Percentiles rank a stretch among this genome's conserved stretches.
Evolutionary conservation across 2,329 filamentous ascomycete genomes (phyloP).

Genomic region (Nigrograna mackinnonii): DNA sequence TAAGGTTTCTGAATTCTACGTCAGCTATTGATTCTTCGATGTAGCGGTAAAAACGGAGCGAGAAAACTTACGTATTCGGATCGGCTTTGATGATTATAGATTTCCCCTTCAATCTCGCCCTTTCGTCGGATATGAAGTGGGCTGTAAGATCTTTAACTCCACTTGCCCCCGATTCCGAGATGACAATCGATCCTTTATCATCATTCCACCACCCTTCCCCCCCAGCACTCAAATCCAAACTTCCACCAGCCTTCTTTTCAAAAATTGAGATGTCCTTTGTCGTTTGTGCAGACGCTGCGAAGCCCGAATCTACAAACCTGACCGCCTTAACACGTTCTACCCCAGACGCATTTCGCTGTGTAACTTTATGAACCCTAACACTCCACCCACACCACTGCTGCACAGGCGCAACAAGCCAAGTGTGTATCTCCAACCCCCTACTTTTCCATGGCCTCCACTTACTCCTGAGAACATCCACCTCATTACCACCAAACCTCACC

Average conservation of each 20-base stretch:
- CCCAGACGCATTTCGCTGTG: not conserved
- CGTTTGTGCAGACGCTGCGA: slow-evolving; percentile 17
- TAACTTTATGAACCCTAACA: slow-evolving; percentile 12
- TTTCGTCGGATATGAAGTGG: not conserved
- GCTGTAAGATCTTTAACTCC: slow-evolving; percentile 15
- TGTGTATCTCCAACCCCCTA: slow-evolving; percentile 5
- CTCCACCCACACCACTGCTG: slow-evolving; percentile 17
- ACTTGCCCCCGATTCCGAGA: slow-evolving; percentile 16
- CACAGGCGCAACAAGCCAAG: slow-evolving; percentile 9
- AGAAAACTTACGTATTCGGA: slow-evolving; percentile 20
- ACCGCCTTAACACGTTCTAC: not conserved
- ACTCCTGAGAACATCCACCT: slow-evolving; percentile 6
- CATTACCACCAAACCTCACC: slow-evolving; percentile 5
- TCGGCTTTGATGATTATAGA: slow-evolving; percentile 14
- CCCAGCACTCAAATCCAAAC: not conserved
- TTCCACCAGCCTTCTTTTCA: slow-evolving; percentile 4
- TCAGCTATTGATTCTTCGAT: too few species aligned
- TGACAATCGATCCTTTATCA: slow-evolving; percentile 3
- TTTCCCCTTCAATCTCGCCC: not conserved
- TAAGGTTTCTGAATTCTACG: slow-evolving; percentile 8
- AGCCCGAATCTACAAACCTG: slow-evolving; percentile 14
- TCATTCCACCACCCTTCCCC: slow-evolving; percentile 14
- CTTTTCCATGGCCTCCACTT: slow-evolving; percentile 16
- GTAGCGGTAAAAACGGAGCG: too few species aligned
- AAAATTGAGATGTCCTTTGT: slow-evolving; percentile 12